phyloP scores from a whole-genome alignment of 106 monocot genomes.

The Platanthera zijinensis region DNA sequence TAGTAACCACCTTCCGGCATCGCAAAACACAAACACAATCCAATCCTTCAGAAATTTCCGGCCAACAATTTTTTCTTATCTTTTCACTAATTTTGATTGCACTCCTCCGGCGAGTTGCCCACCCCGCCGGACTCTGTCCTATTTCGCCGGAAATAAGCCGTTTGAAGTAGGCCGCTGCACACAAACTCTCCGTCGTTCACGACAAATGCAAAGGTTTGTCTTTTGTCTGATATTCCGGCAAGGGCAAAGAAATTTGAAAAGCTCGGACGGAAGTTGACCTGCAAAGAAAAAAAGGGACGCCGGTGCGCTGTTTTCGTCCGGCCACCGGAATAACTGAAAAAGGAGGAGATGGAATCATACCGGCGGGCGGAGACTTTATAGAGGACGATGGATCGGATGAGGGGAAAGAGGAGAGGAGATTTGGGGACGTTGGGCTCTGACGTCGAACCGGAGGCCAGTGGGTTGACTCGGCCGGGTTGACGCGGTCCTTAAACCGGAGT shows the following conservation, averaged over 20 bases:
- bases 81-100: background rate
- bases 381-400: background rate
- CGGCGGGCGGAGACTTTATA: background rate
- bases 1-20: constrained; percentile 27
- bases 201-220: background rate
- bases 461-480: background rate
- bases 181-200: background rate
- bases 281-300: background rate
- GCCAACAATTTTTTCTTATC: background rate
- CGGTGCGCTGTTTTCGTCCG: background rate
- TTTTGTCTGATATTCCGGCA: background rate
- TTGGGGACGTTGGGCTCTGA: constrained; percentile 1
- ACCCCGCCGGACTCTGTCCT: background rate
- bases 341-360: background rate
- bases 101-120: background rate
- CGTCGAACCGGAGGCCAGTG: background rate
- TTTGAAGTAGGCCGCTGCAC: background rate
- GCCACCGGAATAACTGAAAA: background rate
- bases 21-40: background rate
- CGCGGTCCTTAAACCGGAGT: background rate
- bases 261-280: background rate
- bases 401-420: background rate
- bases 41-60: background rate
- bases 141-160: background rate
- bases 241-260: background rate